Percentiles rank a stretch among this genome's conserved stretches.
Evolutionary conservation across 106 monocot species (phyloP).

Genomic region (Ottelia alismoides): DNA sequence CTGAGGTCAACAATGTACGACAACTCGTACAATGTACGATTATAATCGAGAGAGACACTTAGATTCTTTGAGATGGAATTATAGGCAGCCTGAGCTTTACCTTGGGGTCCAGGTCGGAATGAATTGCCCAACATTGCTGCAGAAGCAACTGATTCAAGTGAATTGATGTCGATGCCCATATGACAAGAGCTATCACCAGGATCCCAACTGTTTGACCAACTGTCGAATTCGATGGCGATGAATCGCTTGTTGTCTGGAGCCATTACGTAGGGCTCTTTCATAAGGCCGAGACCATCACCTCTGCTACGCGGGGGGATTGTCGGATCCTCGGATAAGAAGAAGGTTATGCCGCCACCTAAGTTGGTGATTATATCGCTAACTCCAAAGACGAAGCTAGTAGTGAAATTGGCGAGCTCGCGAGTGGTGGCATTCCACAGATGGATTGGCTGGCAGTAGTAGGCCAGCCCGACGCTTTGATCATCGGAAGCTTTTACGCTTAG

Average conservation of each 20-base stretch:
- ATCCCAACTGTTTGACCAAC: slow-evolving; percentile 37
- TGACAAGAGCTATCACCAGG: slow-evolving; percentile 26
- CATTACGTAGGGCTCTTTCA: slow-evolving; percentile 4
- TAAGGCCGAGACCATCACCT: slow-evolving; percentile 37
- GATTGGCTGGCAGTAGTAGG: slow-evolving; percentile 5
- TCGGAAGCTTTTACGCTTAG: background rate
- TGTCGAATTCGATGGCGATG: slow-evolving; percentile 68
- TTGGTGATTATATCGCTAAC: too few relatives aligned
- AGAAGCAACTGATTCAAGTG: too few relatives aligned
- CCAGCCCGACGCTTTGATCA: slow-evolving; percentile 7
- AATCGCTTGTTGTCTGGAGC: slow-evolving; percentile 1
- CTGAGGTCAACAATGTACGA: too few relatives aligned
- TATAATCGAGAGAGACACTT: too few relatives aligned
- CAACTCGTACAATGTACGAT: too few relatives aligned
- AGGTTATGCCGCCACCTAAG: slow-evolving; percentile 53
- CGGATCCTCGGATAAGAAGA: slow-evolving; percentile 45
- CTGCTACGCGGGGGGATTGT: slow-evolving; percentile 17
- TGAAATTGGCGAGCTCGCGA: slow-evolving; percentile 26
- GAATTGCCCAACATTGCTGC: too few relatives aligned
- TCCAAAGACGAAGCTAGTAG: background rate
- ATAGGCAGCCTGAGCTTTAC: too few relatives aligned
- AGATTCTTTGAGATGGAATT: too few relatives aligned
- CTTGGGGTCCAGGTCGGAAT: too few relatives aligned
- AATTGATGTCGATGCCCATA: slow-evolving; percentile 50
- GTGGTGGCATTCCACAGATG: slow-evolving; percentile 10